phyloP scores from a whole-genome alignment of 2,329 filamentous ascomycete species.

The Chrysoporthe austroafricana region DNA sequence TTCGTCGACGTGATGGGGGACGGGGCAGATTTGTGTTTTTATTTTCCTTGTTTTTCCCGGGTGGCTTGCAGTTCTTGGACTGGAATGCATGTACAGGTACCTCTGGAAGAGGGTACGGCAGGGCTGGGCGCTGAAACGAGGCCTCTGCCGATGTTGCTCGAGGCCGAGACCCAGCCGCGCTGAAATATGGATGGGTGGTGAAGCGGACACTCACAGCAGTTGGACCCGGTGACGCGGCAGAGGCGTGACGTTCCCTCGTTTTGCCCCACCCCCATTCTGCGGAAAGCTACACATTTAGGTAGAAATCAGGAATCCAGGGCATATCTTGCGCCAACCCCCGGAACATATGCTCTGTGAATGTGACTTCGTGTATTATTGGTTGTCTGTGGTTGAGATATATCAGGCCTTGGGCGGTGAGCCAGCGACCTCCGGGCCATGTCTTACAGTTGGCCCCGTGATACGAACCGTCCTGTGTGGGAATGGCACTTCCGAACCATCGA shows the following conservation, averaged over 20 bases:
- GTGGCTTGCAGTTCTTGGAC: conserved; percentile 16
- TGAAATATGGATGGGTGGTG: conserved; percentile 12
- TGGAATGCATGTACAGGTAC: conserved; percentile 13
- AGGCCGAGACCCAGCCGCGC: conserved; percentile 11
- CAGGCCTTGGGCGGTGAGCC: no score
- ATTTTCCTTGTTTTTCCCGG: background rate
- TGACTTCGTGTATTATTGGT: background rate
- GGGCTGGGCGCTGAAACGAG: background rate
- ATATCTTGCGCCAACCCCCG: conserved; percentile 19
- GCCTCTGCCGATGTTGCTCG: background rate
- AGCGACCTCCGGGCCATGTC: no score
- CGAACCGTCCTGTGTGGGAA: no score
- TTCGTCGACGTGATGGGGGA: conserved; percentile 13
- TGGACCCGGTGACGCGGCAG: conserved; percentile 7
- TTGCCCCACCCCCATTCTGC: conserved; percentile 17
- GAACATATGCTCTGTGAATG: background rate
- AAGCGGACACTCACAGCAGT: background rate
- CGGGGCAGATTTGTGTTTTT: conserved; percentile 8
- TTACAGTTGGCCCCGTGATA: no score
- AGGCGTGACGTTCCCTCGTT: conserved; percentile 12
- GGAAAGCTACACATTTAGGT: conserved; percentile 24
- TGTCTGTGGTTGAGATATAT: no score
- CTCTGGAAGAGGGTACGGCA: background rate
- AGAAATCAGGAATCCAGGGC: conserved; percentile 28
- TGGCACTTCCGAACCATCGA: no score